Percentiles rank a stretch among this genome's conserved stretches.
Conservation (phyloP, 2,329 filamentous ascomycete species). For the Geosmithia morbida region DNA sequence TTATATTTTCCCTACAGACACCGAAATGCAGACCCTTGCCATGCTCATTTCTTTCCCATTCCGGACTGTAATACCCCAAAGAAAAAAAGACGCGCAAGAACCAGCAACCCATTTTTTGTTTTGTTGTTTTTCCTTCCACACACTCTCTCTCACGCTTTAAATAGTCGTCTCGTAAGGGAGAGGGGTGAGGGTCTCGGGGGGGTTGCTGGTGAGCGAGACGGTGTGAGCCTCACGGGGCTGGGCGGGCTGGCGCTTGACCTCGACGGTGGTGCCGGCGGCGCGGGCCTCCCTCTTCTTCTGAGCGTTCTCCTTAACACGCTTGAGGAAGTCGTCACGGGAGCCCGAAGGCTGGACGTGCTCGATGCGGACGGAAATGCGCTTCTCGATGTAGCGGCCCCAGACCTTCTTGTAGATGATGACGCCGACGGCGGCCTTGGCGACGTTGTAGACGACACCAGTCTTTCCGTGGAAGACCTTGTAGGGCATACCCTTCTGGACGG, state of each 20-base stretch:
- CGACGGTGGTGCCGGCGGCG: conserved; percentile 70
- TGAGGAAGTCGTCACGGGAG: conserved; percentile 92
- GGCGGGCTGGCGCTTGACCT: conserved; percentile 82
- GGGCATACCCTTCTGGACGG: conserved; percentile 96
- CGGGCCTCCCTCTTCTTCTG: conserved; percentile 87
- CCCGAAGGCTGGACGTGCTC: conserved; percentile 94
- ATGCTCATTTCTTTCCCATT: conserved; percentile 28
- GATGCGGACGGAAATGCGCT: conserved; percentile 97
- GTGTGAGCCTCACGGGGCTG: conserved; percentile 69
- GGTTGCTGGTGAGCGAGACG: conserved; percentile 67
- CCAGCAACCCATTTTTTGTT: conserved; percentile 6
- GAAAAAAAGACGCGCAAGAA: conserved; percentile 21
- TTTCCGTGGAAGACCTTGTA: conserved; percentile 99
- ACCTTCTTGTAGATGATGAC: conserved; percentile 99
- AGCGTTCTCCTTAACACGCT: conserved; percentile 93
- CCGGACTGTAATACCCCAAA: conserved; percentile 26
- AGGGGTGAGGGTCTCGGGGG: conserved; percentile 81
- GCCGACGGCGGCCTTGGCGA: conserved; percentile 93
- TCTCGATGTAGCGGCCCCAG: conserved; percentile 99
- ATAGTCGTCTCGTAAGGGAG: conserved; percentile 98
- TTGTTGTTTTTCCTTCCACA: conserved; percentile 6
- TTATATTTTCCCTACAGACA: conserved; percentile 21
- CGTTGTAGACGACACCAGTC: conserved; percentile 97
- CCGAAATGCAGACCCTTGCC: conserved; percentile 25
- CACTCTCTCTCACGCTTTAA: conserved; percentile 38